A percentile compares a stretch with the other conserved stretches of the same genome.
phyloP scores from a whole-genome alignment of 306 rosid genomes.

The Abrus precatorius region DNA sequence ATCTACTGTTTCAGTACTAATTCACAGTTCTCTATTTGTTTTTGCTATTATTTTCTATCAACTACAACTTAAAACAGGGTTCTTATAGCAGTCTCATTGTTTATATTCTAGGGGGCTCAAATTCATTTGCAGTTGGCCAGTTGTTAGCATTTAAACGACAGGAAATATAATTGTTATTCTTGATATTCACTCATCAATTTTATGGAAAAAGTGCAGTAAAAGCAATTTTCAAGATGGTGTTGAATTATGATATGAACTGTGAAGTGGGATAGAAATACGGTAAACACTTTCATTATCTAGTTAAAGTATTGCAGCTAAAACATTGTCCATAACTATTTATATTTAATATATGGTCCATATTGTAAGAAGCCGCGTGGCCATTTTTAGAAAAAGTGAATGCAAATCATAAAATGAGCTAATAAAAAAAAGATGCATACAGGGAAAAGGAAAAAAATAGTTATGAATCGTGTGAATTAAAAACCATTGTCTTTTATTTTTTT shows the following conservation, averaged over 20 bases:
- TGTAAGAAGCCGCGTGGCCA: not conserved
- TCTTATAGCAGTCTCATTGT: conserved; percentile 3
- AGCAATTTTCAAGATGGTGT: conserved; percentile 27
- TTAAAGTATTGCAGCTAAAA: conserved; percentile 16
- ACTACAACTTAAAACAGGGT: not conserved
- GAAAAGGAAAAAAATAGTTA: not conserved
- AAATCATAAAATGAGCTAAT: not conserved
- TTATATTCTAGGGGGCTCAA: conserved; percentile 14
- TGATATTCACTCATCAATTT: conserved; percentile 3
- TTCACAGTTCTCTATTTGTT: conserved; percentile 28
- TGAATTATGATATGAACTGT: conserved; percentile 16
- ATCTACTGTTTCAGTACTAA: conserved; percentile 22
- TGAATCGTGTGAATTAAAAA: not conserved
- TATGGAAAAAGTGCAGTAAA: conserved; percentile 19
- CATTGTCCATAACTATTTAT: not conserved
- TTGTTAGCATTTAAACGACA: conserved; percentile 41
- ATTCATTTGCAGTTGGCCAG: conserved; percentile 33
- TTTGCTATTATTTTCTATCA: conserved; percentile 40
- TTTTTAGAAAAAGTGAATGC: not conserved
- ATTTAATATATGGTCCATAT: not conserved
- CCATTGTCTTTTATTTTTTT: not conserved
- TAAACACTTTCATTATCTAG: not conserved
- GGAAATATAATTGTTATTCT: not conserved
- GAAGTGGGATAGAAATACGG: not conserved
- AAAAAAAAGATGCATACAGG: not conserved